A percentile compares a stretch with the other conserved stretches of the same genome.
Evolutionary conservation across 257 asterid genomes (phyloP).

Genomic region (Solanum phureja): DNA sequence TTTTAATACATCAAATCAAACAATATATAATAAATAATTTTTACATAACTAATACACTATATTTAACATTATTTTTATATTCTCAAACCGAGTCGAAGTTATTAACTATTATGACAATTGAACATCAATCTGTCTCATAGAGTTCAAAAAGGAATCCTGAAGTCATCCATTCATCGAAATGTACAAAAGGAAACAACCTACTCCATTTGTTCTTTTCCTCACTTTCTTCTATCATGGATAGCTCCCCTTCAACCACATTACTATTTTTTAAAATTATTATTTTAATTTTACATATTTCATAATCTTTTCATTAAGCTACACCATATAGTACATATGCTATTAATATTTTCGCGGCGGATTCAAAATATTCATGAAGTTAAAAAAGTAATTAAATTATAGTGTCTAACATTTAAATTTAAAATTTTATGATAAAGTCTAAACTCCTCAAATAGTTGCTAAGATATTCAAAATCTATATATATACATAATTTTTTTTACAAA

Average conservation of each 20-base stretch:
- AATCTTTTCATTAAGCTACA: neutral
- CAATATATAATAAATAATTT: no score
- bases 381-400: no score
- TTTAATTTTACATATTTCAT: neutral
- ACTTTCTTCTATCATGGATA: neutral
- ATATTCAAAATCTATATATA: neutral
- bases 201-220: conserved; percentile 2
- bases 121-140: neutral
- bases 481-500: no score
- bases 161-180: neutral
- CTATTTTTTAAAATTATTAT: neutral
- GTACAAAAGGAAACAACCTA: neutral
- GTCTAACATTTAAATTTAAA: no score
- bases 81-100: no score
- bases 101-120: no score
- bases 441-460: no score
- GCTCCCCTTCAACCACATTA: neutral
- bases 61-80: no score
- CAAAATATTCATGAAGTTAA: neutral
- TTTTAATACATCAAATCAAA: no score
- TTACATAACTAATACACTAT: no score
- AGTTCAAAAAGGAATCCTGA: neutral
- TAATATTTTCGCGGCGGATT: neutral
- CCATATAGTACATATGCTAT: neutral
- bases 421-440: no score